Evolutionary conservation across 2,329 filamentous ascomycete genomes (phyloP).

Genomic region (Geosmithia putterillii): DNA sequence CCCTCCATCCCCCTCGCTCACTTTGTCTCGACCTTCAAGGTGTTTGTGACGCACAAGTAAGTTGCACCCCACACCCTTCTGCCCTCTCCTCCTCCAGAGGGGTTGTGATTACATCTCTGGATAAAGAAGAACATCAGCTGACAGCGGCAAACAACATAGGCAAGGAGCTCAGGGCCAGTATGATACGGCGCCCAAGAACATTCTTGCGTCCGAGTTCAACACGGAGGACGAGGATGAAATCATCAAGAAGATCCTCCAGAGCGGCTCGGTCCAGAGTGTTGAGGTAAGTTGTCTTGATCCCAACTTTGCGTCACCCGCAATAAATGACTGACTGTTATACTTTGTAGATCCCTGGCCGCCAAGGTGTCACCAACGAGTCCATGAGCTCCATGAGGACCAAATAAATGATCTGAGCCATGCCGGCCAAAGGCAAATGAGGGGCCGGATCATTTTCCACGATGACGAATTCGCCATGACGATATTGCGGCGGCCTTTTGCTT

Average conservation of each 20-base stretch:
- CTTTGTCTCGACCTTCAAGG: constrained; percentile 78
- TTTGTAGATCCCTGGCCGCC: constrained; percentile 37
- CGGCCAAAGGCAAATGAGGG: background rate
- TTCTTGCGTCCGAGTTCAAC: constrained; percentile 78
- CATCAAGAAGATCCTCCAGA: constrained; percentile 69
- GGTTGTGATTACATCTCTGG: background rate
- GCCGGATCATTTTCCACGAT: background rate
- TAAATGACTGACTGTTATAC: background rate
- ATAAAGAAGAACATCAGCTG: constrained; percentile 3
- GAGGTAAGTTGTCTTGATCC: too few relatives aligned
- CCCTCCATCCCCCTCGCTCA: constrained; percentile 67
- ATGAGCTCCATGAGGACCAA: constrained; percentile 29
- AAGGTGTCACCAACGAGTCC: constrained; percentile 40
- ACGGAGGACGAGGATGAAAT: constrained; percentile 68
- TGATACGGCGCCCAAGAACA: constrained; percentile 62
- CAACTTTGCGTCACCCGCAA: too few relatives aligned
- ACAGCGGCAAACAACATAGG: constrained; percentile 37
- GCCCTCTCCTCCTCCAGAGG: too few relatives aligned
- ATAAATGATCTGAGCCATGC: constrained; percentile 13
- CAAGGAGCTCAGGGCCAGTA: constrained; percentile 75
- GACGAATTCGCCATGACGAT: background rate
- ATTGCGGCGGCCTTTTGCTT: background rate
- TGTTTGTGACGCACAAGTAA: constrained; percentile 85
- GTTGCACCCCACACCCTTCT: constrained; percentile 17
- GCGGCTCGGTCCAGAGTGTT: constrained; percentile 54